Evolutionary conservation across 495 filamentous ascomycete species (phyloP), one percentile per base, ranked within the genome.

Genomic region (Tuber borchii): DNA sequence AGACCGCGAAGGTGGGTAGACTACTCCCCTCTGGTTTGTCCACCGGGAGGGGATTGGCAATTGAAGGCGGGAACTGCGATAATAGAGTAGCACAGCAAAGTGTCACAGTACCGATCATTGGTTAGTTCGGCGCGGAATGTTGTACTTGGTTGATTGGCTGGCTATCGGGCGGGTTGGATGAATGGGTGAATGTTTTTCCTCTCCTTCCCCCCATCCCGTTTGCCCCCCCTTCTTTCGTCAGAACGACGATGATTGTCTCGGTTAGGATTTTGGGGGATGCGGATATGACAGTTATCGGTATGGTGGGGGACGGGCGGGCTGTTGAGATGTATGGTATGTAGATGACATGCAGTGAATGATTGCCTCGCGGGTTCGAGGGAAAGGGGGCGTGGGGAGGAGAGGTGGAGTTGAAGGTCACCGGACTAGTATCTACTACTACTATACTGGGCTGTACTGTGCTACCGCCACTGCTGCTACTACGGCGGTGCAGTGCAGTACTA

Each of bases 111-210:
- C 7, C 1, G 7, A 34, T 34, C 56, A 2, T 17, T 16, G 17
- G 56, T 65, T 31, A 65, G 5, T 2, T 26, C 14, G 31, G 56
- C 5, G 26, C 17, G 6, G 56, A 65, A 65, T 34, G 5, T 26
- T 26, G 56, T 19, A 43, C 42, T 65, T 34, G 56, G 56, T 34
- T 34, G 26, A 4, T 7, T 34, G 16, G 26, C 26, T 34, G 14
- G 26, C 26, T 65, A 65, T 65, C 56, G 26, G 26, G 56, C 56
- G 56, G 56, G 56, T 65, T 65, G 56, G 26, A 65, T 65, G 56
- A 34, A 65, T 34, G 56, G 56, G 56, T 17, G 56, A 65, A 65
- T 65, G 12, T 31, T 26, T 14, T 34, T 65, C 10, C 56, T 3
- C 26, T 34, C 56, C 56, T 2, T 19, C 56, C 26, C 34, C 19